These are phyloP conservation scores for Mycena vitilis DNA, from an alignment of 768 basidiomycete species.

Conservation along the genomic window DNA sequence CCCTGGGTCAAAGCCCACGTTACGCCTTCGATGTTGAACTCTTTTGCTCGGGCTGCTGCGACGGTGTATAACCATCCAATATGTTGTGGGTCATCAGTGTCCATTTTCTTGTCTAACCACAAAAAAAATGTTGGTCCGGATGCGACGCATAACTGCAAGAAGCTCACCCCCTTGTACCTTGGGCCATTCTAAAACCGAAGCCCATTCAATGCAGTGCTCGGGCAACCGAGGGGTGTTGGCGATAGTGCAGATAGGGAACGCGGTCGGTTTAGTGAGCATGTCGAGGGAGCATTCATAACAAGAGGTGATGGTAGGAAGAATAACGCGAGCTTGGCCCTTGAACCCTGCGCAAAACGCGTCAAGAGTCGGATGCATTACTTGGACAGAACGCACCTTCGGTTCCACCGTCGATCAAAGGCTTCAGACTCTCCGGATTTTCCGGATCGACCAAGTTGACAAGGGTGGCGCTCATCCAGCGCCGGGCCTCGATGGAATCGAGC, in stretches of 20 bases:
- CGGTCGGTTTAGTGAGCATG: constrained; percentile 97
- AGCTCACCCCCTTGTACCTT: constrained; percentile 83
- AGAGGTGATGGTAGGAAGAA: constrained; percentile 93
- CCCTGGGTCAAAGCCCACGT: constrained; percentile 98
- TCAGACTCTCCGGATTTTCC: constrained; percentile 93
- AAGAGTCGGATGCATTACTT: not conserved
- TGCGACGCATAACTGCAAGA: not conserved
- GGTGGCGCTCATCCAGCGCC: constrained; percentile 99
- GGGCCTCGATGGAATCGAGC: constrained; percentile 95
- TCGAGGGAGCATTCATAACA: constrained; percentile 99
- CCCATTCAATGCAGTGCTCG: constrained; percentile 99
- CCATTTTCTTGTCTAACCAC: constrained; percentile 87
- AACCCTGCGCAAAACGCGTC: constrained; percentile 72
- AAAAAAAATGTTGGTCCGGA: not conserved
- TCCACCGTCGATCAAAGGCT: constrained; percentile 97
- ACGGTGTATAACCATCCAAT: constrained; percentile 92
- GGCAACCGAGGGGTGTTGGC: constrained; percentile 98
- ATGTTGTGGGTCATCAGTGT: constrained; percentile 97
- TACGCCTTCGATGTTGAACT: constrained; percentile 98
- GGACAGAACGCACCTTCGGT: constrained; percentile 80
- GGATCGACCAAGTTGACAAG: constrained; percentile 94
- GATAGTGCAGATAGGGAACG: constrained; percentile 98
- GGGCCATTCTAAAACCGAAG: constrained; percentile 99
- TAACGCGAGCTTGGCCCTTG: constrained; percentile 98
- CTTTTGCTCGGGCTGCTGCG: constrained; percentile 85